Evolutionary conservation across 352 stramenopile species (phyloP).

Genomic region (Pythium aristosporum): DNA sequence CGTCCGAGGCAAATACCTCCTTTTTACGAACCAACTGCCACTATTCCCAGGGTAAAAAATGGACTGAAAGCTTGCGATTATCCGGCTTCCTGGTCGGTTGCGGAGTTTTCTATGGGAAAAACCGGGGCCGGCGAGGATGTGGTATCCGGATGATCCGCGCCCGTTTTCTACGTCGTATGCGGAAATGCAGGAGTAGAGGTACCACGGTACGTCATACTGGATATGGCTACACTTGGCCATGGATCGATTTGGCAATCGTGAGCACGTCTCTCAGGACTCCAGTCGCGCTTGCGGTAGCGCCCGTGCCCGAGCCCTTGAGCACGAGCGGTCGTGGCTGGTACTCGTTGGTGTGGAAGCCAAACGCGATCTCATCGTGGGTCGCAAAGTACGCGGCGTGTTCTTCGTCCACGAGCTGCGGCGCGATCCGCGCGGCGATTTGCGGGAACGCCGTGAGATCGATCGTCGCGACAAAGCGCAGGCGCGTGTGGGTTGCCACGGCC

Average conservation of each 20-base stretch:
- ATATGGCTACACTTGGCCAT: constrained; percentile 34
- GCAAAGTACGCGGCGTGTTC: constrained; percentile 58
- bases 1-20: background rate
- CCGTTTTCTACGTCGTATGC: constrained; percentile 6
- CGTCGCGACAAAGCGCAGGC: constrained; percentile 66
- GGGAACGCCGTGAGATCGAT: constrained; percentile 58
- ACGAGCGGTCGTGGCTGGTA: constrained; percentile 67
- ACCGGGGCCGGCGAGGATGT: constrained; percentile 4
- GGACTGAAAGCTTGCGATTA: background rate
- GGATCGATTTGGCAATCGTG: constrained; percentile 68
- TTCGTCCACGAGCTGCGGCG: constrained; percentile 55
- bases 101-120: background rate
- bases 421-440: constrained; percentile 46
- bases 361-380: constrained; percentile 72
- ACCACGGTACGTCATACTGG: background rate
- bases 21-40: background rate
- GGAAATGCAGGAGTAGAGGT: constrained; percentile 8
- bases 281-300: constrained; percentile 58
- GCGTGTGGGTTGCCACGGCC: constrained; percentile 43
- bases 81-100: constrained; percentile 6
- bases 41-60: background rate
- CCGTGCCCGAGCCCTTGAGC: constrained; percentile 67
- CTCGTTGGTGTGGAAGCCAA: constrained; percentile 69
- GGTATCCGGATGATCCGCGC: constrained; percentile 14
- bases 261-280: constrained; percentile 75